Evolutionary conservation across 2,329 filamentous ascomycete genomes (phyloP).

Genomic region (Neonectria neomacrospora): DNA sequence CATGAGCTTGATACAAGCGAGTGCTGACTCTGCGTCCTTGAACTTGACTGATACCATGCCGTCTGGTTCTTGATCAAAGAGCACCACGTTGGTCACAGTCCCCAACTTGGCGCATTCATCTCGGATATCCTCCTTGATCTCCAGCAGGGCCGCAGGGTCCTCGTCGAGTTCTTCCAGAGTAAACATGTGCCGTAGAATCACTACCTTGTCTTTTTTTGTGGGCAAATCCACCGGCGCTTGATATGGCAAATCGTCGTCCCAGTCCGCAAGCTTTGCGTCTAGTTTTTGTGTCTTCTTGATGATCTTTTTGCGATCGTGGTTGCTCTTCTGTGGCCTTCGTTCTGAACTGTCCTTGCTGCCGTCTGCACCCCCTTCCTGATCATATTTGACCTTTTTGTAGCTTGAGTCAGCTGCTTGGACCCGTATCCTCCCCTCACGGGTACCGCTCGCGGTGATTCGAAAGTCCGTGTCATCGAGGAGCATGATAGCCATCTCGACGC

Average conservation of each 20-base stretch:
- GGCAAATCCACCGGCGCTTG: constrained; percentile 54
- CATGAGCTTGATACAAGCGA: constrained; percentile 79
- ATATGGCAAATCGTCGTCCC: constrained; percentile 87
- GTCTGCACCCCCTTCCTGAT: constrained; percentile 49
- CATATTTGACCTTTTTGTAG: constrained; percentile 89
- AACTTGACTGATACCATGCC: constrained; percentile 91
- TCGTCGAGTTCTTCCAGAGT: constrained; percentile 85
- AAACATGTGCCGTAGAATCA: constrained; percentile 94
- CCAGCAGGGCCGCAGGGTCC: constrained; percentile 82
- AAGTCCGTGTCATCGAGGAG: constrained; percentile 87
- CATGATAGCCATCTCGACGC: constrained; percentile 86
- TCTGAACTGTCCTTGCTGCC: constrained; percentile 42
- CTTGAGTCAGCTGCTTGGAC: constrained; percentile 88
- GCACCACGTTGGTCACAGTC: constrained; percentile 86
- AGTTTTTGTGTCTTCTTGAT: constrained; percentile 92
- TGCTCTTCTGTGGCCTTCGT: constrained; percentile 60
- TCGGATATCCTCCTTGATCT: constrained; percentile 94
- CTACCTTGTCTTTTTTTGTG: constrained; percentile 77
- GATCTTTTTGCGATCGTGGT: constrained; percentile 85
- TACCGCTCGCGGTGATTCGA: constrained; percentile 67
- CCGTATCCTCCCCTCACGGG: constrained; percentile 73
- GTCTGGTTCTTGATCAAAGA: constrained; percentile 87
- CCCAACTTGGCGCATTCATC: constrained; percentile 91
- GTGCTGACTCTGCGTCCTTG: constrained; percentile 74
- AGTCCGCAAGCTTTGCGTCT: constrained; percentile 91